Evolutionary conservation across 371 early-diverging fungal genomes (phyloP), one percentile per base, ranked within the genome.

Genomic region (Apophysomyces variabilis): DNA sequence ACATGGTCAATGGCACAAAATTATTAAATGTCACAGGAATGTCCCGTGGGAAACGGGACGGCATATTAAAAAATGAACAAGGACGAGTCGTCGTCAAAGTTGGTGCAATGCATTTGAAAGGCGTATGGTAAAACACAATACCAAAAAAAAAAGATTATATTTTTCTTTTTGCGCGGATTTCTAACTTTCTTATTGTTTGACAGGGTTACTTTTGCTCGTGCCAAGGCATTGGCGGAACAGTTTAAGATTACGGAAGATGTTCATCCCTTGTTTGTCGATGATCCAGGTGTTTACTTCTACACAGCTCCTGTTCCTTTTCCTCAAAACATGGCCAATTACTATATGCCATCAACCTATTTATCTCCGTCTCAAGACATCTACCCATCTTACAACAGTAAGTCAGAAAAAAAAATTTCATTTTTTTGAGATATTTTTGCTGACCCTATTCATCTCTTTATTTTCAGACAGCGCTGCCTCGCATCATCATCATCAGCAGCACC

Each of bases 1-100:
- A 89, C 65, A 89, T 89, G 88, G 83, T 91, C 57, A 91, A 92
- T 69, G 90, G 92, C 12, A 92, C 92, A 44, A 92, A 92, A 72
- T 80, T 92, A 45, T 79, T 91, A 21, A 92, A 92, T 67, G 89
- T 92, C 6, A 86, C 84, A 21, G 88, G 89, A 45, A 90, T 92
- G 91, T 87, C 92, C 44, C 86, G 92, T 16, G 92, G 92, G 63
- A 90, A 90, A 74, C 81, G 92, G 26, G 92, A 92, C 62, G 89
- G 89, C 14, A 90, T 91, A 66, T 76, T 92, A 44, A 92, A 92
- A 73, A 87, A 89, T 62, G 92, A 91, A 66, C 86, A 87, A 69
- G 91, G 87, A 32, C 77, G 92, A 57, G 79, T 83, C 13, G 92
- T 92, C 8, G 86, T 91, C 64, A 92, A 92, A 68, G 88, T 87